phyloP scores from a whole-genome alignment of 257 asterid species.

The Ilex asprella region DNA sequence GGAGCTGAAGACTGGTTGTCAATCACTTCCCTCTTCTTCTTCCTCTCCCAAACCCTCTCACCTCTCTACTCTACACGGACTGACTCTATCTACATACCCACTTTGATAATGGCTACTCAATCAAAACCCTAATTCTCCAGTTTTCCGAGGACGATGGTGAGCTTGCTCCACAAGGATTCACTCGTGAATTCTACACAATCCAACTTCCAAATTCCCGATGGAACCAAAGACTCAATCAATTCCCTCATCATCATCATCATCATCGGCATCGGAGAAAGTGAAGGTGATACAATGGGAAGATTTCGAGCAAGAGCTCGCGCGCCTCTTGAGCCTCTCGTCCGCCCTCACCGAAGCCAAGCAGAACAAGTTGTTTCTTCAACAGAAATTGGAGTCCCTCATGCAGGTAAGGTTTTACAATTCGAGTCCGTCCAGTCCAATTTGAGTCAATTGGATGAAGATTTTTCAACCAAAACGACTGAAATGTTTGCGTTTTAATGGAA shows the following conservation, averaged over 20 bases:
- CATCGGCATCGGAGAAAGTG: conserved; percentile 28
- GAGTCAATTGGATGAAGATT: too few relatives aligned
- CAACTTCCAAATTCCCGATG: conserved; percentile 32
- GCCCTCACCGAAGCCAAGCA: conserved; percentile 62
- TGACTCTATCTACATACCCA: too few relatives aligned
- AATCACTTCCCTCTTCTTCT: too few relatives aligned
- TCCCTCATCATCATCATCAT: conserved; percentile 3
- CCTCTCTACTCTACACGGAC: too few relatives aligned
- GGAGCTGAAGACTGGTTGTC: too few relatives aligned
- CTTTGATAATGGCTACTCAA: not conserved
- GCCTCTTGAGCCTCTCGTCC: conserved; percentile 73
- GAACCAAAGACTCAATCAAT: conserved; percentile 8
- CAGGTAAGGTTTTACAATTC: conserved; percentile 32
- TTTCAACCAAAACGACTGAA: too few relatives aligned
- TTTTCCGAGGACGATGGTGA: not conserved
- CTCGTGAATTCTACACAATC: not conserved
- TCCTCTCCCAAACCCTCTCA: too few relatives aligned
- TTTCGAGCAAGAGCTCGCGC: conserved; percentile 77
- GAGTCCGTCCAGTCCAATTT: not conserved
- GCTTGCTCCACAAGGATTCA: not conserved
- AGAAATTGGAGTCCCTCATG: conserved; percentile 52
- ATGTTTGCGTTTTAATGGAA: too few relatives aligned
- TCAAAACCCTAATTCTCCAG: not conserved
- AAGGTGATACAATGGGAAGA: conserved; percentile 81
- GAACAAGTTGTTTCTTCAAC: conserved; percentile 48